phyloP scores from a whole-genome alignment of 768 basidiomycete genomes.

The Nidularia pulvinata region DNA sequence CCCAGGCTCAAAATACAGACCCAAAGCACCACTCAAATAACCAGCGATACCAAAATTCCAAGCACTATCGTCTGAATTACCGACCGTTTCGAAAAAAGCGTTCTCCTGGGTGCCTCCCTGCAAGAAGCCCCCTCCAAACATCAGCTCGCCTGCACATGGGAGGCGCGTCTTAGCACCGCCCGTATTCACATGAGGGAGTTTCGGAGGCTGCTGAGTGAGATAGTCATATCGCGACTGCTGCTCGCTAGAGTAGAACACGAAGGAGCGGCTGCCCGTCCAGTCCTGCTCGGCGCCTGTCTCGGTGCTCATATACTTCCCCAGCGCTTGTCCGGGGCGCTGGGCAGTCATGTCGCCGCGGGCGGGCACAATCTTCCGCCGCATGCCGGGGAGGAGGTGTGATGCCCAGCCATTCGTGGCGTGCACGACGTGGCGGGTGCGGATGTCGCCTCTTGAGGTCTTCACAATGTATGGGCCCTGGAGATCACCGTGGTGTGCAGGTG shows the following conservation, averaged over 20 bases:
- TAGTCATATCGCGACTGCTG: slow-evolving; percentile 49
- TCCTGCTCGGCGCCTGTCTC: neutral
- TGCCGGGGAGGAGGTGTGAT: slow-evolving; percentile 64
- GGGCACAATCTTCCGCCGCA: slow-evolving; percentile 66
- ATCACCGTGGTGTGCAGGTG: neutral
- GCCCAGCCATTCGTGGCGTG: slow-evolving; percentile 91
- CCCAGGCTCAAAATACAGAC: slow-evolving; percentile 41
- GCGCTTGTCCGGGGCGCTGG: slow-evolving; percentile 48
- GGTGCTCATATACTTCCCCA: slow-evolving; percentile 10
- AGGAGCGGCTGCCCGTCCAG: slow-evolving; percentile 48
- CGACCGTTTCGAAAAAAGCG: slow-evolving; percentile 28
- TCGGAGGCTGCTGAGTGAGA: slow-evolving; percentile 54
- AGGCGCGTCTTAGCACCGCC: slow-evolving; percentile 7
- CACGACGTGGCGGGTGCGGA: slow-evolving; percentile 63
- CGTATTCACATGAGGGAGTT: neutral
- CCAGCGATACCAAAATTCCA: slow-evolving; percentile 22
- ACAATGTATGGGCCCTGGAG: slow-evolving; percentile 41
- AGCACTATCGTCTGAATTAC: slow-evolving; percentile 29
- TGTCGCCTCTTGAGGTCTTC: slow-evolving; percentile 58
- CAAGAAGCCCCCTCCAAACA: slow-evolving; percentile 66
- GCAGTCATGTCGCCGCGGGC: slow-evolving; percentile 63
- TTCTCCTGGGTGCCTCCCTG: slow-evolving; percentile 13
- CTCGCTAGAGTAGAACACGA: slow-evolving; percentile 52
- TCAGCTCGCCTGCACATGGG: slow-evolving; percentile 45
- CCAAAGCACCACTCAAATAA: slow-evolving; percentile 38